These are phyloP conservation scores for Hydrangea macrophylla DNA, from an alignment of 148 eudicot genomes.

Conservation along the genomic window DNA sequence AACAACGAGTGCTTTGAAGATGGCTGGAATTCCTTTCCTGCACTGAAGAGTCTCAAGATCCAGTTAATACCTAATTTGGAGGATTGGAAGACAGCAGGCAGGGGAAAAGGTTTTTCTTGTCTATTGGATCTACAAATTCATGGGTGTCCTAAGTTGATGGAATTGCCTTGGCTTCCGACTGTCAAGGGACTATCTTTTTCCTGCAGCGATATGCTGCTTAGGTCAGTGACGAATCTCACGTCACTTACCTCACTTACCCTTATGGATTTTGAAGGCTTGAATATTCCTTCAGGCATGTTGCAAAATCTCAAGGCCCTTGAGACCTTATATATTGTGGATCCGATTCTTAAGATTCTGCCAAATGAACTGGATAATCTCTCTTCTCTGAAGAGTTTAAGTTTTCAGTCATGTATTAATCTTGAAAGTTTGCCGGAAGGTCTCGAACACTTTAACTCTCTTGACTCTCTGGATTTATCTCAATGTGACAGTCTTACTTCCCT, in stretches of 20 bases:
- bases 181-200: not conserved
- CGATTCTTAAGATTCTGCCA: not conserved
- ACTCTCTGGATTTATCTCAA: not conserved
- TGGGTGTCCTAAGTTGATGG: not conserved
- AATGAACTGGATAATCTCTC: not conserved
- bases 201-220: not conserved
- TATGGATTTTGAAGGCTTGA: no score
- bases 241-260: not conserved
- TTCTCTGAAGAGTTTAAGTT: not conserved
- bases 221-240: not conserved
- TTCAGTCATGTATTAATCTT: not conserved
- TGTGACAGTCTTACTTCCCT: not conserved
- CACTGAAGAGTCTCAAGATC: not conserved
- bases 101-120: not conserved
- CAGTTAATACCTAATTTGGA: not conserved
- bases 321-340: rapidly evolving
- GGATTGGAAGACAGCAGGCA: not conserved
- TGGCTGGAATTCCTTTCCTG: not conserved
- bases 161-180: not conserved
- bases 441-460: not conserved
- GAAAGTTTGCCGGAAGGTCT: not conserved
- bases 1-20: not conserved
- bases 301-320: not conserved
- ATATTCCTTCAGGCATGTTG: not conserved
- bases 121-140: not conserved